Percentiles rank a stretch among this genome's conserved stretches.
phyloP scores from a whole-genome alignment of 2,329 filamentous ascomycete species.

The Exserohilum rostratum region DNA sequence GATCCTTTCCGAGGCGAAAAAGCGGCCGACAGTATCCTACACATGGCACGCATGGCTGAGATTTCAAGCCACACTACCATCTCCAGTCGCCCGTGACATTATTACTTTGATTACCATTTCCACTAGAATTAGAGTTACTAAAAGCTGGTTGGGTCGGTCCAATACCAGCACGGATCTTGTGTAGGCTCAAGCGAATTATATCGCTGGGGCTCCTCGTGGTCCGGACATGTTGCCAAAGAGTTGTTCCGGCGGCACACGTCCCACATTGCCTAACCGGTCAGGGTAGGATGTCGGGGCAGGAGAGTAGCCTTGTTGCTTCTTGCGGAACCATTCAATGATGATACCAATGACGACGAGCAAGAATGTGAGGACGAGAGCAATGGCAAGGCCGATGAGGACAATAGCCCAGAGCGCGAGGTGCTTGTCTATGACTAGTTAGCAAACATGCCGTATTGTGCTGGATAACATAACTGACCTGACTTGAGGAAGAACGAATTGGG shows the following conservation, averaged over 20 bases:
- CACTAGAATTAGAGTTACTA: background rate
- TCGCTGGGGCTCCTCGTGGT: constrained; percentile 40
- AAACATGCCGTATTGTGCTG: background rate
- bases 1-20: background rate
- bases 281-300: constrained; percentile 69
- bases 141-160: background rate
- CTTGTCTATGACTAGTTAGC: constrained; percentile 49
- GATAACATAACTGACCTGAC: constrained; percentile 58
- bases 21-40: background rate
- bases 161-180: background rate
- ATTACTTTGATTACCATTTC: background rate
- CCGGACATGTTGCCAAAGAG: constrained; percentile 46
- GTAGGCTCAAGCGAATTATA: constrained; percentile 20
- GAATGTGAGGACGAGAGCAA: constrained; percentile 78
- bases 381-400: constrained; percentile 79
- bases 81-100: background rate
- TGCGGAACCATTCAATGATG: constrained; percentile 74
- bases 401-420: constrained; percentile 76
- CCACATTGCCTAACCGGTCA: constrained; percentile 56
- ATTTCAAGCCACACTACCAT: background rate
- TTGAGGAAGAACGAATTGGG: constrained; percentile 72
- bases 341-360: constrained; percentile 78
- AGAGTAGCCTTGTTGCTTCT: constrained; percentile 78
- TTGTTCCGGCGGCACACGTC: constrained; percentile 57
- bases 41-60: background rate